Evolutionary conservation across 2,329 filamentous ascomycete genomes (phyloP).

Genomic region (Atkinsonella texensis): DNA sequence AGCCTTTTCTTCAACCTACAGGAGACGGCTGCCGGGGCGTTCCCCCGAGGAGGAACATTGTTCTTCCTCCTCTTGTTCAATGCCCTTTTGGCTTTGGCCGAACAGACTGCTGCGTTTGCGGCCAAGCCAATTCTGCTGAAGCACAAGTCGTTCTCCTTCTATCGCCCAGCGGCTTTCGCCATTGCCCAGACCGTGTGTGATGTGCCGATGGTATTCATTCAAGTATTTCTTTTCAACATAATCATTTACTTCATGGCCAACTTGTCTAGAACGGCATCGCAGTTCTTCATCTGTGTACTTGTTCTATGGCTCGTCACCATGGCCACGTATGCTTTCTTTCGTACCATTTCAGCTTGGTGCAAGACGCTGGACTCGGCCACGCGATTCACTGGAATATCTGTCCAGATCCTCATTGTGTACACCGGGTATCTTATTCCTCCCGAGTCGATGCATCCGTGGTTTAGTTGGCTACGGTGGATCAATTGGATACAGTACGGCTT

Average conservation of each 20-base stretch:
- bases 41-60: slow-evolving; percentile 34
- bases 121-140: slow-evolving; percentile 55
- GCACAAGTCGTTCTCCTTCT: slow-evolving; percentile 60
- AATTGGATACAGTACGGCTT: slow-evolving; percentile 58
- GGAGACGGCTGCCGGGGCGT: slow-evolving; percentile 50
- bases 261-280: slow-evolving; percentile 50
- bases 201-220: slow-evolving; percentile 49
- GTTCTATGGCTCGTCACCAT: slow-evolving; percentile 49
- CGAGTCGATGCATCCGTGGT: slow-evolving; percentile 38
- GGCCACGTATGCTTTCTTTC: slow-evolving; percentile 45
- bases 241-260: slow-evolving; percentile 70
- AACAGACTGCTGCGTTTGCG: slow-evolving; percentile 54
- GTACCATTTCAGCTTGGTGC: slow-evolving; percentile 46
- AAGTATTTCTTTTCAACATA: slow-evolving; percentile 56
- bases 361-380: slow-evolving; percentile 52
- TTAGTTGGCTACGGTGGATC: slow-evolving; percentile 63
- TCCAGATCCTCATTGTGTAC: slow-evolving; percentile 55
- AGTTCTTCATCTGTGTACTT: slow-evolving; percentile 55
- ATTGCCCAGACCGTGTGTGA: slow-evolving; percentile 47
- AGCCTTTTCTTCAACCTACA: slow-evolving; percentile 65
- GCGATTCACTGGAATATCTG: slow-evolving; percentile 40
- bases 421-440: slow-evolving; percentile 54
- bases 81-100: slow-evolving; percentile 58
- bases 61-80: slow-evolving; percentile 44
- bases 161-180: slow-evolving; percentile 45